Conservation (phyloP, 805 yeast genomes). For the Nakazawaea ambrosiae region DNA sequence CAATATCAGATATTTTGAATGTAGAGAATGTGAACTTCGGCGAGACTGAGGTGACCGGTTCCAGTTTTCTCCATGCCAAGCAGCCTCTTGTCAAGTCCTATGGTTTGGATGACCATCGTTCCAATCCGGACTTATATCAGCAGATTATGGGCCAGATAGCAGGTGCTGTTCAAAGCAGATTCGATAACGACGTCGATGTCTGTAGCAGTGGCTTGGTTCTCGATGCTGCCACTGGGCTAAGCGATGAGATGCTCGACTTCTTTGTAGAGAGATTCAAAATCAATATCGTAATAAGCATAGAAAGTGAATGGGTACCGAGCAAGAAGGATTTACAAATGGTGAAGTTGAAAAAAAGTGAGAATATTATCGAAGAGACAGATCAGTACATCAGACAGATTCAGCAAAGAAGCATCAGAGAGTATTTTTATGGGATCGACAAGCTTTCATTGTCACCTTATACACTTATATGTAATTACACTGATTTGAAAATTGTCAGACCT, state of each 20-base stretch:
- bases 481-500: slow-evolving; percentile 59
- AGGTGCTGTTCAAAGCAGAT: slow-evolving; percentile 30
- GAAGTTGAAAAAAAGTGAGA: slow-evolving; percentile 66
- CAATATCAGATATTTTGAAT: slow-evolving; percentile 75
- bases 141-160: slow-evolving; percentile 36
- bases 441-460: slow-evolving; percentile 80
- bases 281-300: slow-evolving; percentile 60
- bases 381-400: slow-evolving; percentile 63
- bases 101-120: slow-evolving; percentile 58
- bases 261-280: slow-evolving; percentile 55
- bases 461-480: slow-evolving; percentile 60
- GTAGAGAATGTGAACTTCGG: slow-evolving; percentile 69
- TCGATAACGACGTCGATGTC: slow-evolving; percentile 40
- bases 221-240: slow-evolving; percentile 53
- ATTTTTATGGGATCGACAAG: slow-evolving; percentile 74
- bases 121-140: slow-evolving; percentile 52
- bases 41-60: slow-evolving; percentile 69
- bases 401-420: slow-evolving; percentile 73
- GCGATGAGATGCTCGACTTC: slow-evolving; percentile 45
- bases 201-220: slow-evolving; percentile 53
- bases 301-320: slow-evolving; percentile 56
- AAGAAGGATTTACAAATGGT: slow-evolving; percentile 34
- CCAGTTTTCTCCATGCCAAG: slow-evolving; percentile 72
- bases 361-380: slow-evolving; percentile 71
- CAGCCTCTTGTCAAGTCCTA: slow-evolving; percentile 81